A percentile compares a stretch with the other conserved stretches of the same genome.
Conservation (phyloP, 129 eudicot species). For the Dittrichia graveolens region DNA sequence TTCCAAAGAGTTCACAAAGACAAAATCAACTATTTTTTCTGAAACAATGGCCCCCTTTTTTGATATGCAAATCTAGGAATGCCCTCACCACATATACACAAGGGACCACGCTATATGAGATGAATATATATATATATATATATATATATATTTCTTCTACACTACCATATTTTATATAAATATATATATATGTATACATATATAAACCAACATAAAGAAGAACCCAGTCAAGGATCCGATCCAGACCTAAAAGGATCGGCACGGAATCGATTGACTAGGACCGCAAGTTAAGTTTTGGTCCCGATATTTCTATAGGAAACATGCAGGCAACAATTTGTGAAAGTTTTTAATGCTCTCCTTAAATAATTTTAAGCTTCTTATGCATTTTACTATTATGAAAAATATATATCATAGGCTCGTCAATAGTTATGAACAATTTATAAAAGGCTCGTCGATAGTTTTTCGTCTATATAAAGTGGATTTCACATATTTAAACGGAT, state of each 20-base stretch:
- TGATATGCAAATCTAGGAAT: conserved; percentile 39
- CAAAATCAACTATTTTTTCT: conserved; percentile 25
- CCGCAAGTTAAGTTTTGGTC: background rate
- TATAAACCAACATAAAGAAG: background rate
- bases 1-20: conserved; percentile 15
- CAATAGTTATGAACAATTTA: too few species aligned
- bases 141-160: background rate
- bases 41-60: conserved; percentile 35
- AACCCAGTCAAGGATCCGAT: background rate
- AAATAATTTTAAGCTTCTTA: too few species aligned
- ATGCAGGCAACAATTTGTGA: too few species aligned
- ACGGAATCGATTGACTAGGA: background rate
- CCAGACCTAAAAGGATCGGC: conserved; percentile 10
- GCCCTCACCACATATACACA: conserved; percentile 39
- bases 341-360: too few species aligned
- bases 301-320: background rate
- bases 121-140: too few species aligned
- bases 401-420: too few species aligned
- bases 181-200: too few species aligned
- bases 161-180: background rate
- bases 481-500: too few species aligned
- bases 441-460: too few species aligned
- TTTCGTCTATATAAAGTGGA: too few species aligned
- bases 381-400: too few species aligned
- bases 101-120: conserved; percentile 31